Evolutionary conservation across 352 stramenopile genomes (phyloP), one percentile per base, ranked within the genome.

Genomic region (Thraustotheca clavata): DNA sequence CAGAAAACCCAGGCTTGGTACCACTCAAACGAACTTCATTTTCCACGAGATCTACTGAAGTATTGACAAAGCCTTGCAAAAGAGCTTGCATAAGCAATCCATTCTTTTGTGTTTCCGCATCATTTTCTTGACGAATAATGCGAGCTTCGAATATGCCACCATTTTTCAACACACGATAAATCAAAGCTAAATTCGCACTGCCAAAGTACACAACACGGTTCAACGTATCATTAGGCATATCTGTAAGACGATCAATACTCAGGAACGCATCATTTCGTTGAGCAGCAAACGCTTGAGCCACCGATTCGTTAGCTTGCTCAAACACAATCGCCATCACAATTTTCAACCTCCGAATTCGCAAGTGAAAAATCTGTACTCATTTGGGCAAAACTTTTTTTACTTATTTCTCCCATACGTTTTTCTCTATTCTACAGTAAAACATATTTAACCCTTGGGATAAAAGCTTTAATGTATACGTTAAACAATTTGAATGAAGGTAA

Each of bases 31-130:
- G 72, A n/a, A 71, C 69, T 4, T 69, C 71, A 26, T 59, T 72
- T 9, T 62, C 61, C 1, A 59, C 41, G 6, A 67, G 62, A 18
- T 75, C 74, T 24, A 75, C 68, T 4, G 73, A 63, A 5, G 73
- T 69, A 36, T 89, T 83, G 50, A 91, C 76, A 50, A 91, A 85
- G 7, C 86, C 86, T 1, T 72, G 79, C 29, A 91, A 84, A 75
- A 93, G 86, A 34, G 91, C 60, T 41, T 83, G 78, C 83, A 92
- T 90, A 22, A 89, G 62, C 26, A 91, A 71, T 0, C 70, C 66
- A 67, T 74, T 87, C 75, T 87, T 62, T 14, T 59, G 16, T 33
- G 29, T 41, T 54, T 35, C 9, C 7, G 24, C 1, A 48, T 67
- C 52, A 54, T 41, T 24, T 18, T 34, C 57, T 1, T 69, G 24